Conservation (phyloP, 371 early-diverging fungal species). For the Rhizomucor pusillus region DNA sequence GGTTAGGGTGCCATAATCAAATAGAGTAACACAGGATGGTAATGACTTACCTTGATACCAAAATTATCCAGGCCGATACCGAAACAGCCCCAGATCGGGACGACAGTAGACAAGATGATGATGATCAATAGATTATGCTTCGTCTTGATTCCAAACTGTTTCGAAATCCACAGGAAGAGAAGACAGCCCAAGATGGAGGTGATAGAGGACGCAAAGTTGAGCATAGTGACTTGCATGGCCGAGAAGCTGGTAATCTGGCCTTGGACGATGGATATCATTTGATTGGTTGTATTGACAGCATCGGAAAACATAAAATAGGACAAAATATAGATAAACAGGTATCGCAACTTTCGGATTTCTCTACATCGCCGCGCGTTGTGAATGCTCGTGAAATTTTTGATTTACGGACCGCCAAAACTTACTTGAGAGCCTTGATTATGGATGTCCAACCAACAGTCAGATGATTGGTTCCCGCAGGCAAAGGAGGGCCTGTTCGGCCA, state of each 20-base stretch:
- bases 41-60: slow-evolving; percentile 28
- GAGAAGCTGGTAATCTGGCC: slow-evolving; percentile 41
- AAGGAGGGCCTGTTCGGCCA: slow-evolving; percentile 37
- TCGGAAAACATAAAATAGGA: slow-evolving; percentile 62
- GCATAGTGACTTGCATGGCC: slow-evolving; percentile 38
- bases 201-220: slow-evolving; percentile 40
- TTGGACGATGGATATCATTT: slow-evolving; percentile 42
- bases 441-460: slow-evolving; percentile 50
- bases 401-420: slow-evolving; percentile 1
- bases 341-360: slow-evolving; percentile 45
- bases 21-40: not conserved
- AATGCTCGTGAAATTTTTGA: not conserved
- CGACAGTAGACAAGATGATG: slow-evolving; percentile 25
- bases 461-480: slow-evolving; percentile 30
- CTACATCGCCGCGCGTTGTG: slow-evolving; percentile 7
- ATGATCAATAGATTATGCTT: slow-evolving; percentile 42
- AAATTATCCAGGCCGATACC: slow-evolving; percentile 43
- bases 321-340: slow-evolving; percentile 53
- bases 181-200: slow-evolving; percentile 50
- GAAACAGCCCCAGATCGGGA: slow-evolving; percentile 48
- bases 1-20: not conserved
- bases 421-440: slow-evolving; percentile 30
- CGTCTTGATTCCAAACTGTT: slow-evolving; percentile 30
- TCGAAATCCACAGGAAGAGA: slow-evolving; percentile 36
- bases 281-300: slow-evolving; percentile 53